Evolutionary conservation across 176 grass and related monocot genomes (phyloP), one percentile per base, ranked within the genome.

Genomic region (Bromus sterilis): DNA sequence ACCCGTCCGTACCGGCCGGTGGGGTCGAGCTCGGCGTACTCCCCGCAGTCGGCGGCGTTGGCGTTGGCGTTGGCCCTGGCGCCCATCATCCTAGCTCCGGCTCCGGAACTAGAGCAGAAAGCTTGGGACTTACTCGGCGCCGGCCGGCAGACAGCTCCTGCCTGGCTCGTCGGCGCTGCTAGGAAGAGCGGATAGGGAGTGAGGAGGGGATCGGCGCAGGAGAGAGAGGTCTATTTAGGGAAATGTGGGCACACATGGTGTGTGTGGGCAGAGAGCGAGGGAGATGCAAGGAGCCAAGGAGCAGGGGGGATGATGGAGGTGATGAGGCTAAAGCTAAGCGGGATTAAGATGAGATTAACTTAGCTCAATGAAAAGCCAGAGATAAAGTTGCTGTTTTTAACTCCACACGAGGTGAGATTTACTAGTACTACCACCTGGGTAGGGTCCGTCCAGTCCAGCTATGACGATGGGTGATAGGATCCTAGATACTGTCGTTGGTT

Each of bases 1-100:
- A 99, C 96, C 96, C 96, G 87, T 82, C 88, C 96, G 86, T 99
- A 99, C 90, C 91, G 90, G 16, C 90, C 96, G 48, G 89, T 91
- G 26, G 93, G 96, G 81, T 99, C 93, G 72, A 95, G 83, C 81
- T 99, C 96, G 4, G 90, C 96, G 74, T 94, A 93, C 73, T 88
- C 95, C 73, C 74, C 68, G 56, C 29, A 86, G 81, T 79, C 88
- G 46, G 63, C 70, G 57, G 82, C 84, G 72, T 74, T 44, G 70
- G 61, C 65, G 36, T 25, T 78, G 66, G 46, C 81, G 71, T 74
- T 46, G 65, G 61, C 66, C 43, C 29, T 78, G 75, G 48, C 81
- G 21, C 86, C 84, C 88, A 87, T 92, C 90, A 92, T 90, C 79
- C 68, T 94, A 23, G 81, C 56, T 81, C 77, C 78, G 32, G 48